phyloP scores from a whole-genome alignment of 768 basidiomycete species.

The Austroboletus eburneus region DNA sequence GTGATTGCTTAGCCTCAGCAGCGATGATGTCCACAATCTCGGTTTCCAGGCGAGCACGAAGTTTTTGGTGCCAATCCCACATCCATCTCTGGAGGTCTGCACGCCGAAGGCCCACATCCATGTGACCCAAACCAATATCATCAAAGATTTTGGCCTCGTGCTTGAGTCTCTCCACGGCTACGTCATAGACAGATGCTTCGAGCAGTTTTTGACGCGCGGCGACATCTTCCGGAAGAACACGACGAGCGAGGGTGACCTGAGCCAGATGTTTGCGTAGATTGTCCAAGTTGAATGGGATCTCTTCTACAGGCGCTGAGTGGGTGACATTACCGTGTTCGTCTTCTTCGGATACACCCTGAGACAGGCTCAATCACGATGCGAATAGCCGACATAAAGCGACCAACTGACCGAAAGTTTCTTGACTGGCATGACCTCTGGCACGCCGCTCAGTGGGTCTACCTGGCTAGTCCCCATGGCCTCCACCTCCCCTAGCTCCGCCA shows the following conservation, averaged over 20 bases:
- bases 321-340: conserved; percentile 19
- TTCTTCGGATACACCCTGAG: conserved; percentile 17
- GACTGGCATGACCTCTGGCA: conserved; percentile 66
- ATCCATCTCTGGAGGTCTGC: conserved; percentile 69
- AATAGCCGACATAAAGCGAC: neutral
- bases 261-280: conserved; percentile 67
- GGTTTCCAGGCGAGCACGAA: conserved; percentile 46
- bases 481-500: conserved; percentile 54
- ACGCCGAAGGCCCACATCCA: conserved; percentile 40
- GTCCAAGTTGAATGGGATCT: conserved; percentile 72
- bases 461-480: conserved; percentile 40
- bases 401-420: conserved; percentile 39
- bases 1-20: conserved; percentile 30
- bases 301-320: conserved; percentile 21
- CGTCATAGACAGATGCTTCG: conserved; percentile 83
- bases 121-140: conserved; percentile 50
- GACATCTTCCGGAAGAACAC: conserved; percentile 63
- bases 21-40: conserved; percentile 47
- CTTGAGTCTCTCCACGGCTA: conserved; percentile 67
- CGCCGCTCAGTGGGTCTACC: conserved; percentile 42
- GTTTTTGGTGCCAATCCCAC: conserved; percentile 77
- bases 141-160: conserved; percentile 58
- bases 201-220: conserved; percentile 73
- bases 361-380: neutral
- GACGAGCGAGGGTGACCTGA: conserved; percentile 57